These are phyloP conservation scores for Betula pendula DNA, from an alignment of 306 rosid genomes.

Conservation along the genomic window DNA sequence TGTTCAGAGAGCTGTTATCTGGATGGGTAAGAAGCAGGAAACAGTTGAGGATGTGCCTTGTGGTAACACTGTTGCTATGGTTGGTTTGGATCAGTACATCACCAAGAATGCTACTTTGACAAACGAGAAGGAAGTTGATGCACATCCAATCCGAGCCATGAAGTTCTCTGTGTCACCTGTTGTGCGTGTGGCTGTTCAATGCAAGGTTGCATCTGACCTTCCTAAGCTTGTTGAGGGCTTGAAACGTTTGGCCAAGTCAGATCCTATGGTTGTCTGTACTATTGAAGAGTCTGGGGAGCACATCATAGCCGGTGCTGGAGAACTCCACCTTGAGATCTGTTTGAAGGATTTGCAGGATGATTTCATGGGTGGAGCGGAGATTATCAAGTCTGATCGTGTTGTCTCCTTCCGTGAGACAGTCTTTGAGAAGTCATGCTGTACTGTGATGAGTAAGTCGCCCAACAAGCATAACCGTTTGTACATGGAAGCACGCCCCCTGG, in stretches of 20 bases:
- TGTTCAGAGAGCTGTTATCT: conserved; percentile 61
- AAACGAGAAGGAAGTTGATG: conserved; percentile 63
- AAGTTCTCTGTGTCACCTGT: conserved; percentile 70
- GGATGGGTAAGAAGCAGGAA: conserved; percentile 68
- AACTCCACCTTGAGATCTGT: conserved; percentile 74
- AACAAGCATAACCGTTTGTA: conserved; percentile 71
- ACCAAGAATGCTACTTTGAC: conserved; percentile 72
- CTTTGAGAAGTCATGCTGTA: conserved; percentile 56
- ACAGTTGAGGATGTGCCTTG: conserved; percentile 69
- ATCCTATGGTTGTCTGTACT: conserved; percentile 66
- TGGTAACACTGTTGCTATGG: conserved; percentile 69
- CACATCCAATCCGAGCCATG: conserved; percentile 68
- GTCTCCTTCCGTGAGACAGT: conserved; percentile 78
- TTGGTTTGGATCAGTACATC: conserved; percentile 63
- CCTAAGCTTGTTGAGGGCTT: conserved; percentile 78
- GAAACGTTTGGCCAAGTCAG: conserved; percentile 66
- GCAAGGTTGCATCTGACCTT: conserved; percentile 74
- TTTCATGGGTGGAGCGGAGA: conserved; percentile 76
- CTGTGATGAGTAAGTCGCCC: conserved; percentile 75
- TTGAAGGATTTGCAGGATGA: conserved; percentile 73
- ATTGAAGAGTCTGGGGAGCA: conserved; percentile 79
- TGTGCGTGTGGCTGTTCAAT: conserved; percentile 73
- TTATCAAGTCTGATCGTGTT: conserved; percentile 63
- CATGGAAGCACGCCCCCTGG: conserved; percentile 78
- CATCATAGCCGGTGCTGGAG: conserved; percentile 78